Conservation (phyloP, 805 yeast genomes). For the Barnettozyma pratensis region DNA sequence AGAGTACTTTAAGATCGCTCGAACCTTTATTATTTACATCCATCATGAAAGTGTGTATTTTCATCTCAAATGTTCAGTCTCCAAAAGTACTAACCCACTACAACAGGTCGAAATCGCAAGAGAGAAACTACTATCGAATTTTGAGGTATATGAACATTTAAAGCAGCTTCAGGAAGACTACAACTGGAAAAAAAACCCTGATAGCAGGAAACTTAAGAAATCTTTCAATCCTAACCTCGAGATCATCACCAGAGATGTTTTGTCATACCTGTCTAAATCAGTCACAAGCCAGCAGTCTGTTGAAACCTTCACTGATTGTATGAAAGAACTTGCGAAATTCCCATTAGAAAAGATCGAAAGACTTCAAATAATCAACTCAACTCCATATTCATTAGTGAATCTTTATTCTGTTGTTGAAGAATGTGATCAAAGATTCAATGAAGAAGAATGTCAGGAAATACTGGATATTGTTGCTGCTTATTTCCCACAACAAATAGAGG, state of each 20-base stretch:
- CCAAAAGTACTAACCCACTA: too few species aligned
- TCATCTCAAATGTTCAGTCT: too few species aligned
- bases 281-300: conserved; percentile 22
- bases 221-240: conserved; percentile 32
- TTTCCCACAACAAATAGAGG: conserved; percentile 35
- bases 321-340: conserved; percentile 31
- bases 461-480: conserved; percentile 48
- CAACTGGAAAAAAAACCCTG: conserved; percentile 24
- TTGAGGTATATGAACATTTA: conserved; percentile 48
- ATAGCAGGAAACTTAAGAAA: conserved; percentile 20
- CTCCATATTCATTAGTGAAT: conserved; percentile 77
- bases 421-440: conserved; percentile 81
- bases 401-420: conserved; percentile 83
- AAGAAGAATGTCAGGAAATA: conserved; percentile 56
- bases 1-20: neutral
- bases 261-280: conserved; percentile 14
- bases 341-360: conserved; percentile 76
- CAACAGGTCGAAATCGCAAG: conserved; percentile 36
- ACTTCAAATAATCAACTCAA: conserved; percentile 73
- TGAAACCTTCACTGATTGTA: conserved; percentile 25
- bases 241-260: conserved; percentile 29
- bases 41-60: too few species aligned
- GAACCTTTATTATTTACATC: too few species aligned
- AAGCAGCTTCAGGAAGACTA: conserved; percentile 35
- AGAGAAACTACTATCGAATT: conserved; percentile 52